These are phyloP conservation scores for Talaromyces sp. DNA, from an alignment of 2,329 filamentous ascomycete genomes.

Conservation along the genomic window DNA sequence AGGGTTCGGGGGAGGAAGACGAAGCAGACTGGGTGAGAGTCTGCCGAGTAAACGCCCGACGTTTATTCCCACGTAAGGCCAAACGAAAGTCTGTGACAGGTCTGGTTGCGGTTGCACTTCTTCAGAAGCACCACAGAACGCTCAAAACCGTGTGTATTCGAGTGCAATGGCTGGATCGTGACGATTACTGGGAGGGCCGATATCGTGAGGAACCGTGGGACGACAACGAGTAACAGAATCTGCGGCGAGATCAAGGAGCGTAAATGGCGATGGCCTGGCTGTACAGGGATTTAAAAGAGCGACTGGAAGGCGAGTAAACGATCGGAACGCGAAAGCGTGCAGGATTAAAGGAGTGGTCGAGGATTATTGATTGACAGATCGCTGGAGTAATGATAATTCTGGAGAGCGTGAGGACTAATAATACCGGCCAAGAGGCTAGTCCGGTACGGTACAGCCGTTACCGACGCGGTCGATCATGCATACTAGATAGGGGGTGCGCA, in stretches of 20 bases:
- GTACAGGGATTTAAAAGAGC: conserved; percentile 1
- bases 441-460: background rate
- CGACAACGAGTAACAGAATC: conserved; percentile 10
- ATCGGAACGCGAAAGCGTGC: background rate
- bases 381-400: conserved; percentile 1
- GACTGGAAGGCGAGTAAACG: background rate
- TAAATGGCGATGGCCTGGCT: background rate
- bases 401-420: background rate
- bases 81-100: background rate
- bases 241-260: conserved; percentile 1
- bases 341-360: background rate
- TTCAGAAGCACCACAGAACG: background rate
- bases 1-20: background rate
- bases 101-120: background rate
- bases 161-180: conserved; percentile 6
- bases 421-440: conserved; percentile 1
- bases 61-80: background rate
- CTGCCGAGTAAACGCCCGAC: background rate
- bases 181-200: conserved; percentile 3
- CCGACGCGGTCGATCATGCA: background rate
- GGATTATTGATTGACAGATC: background rate
- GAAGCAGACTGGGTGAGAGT: background rate
- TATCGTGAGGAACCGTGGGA: conserved; percentile 12
- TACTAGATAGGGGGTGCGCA: background rate
- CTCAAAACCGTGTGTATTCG: background rate